Evolutionary conservation across 192 early-diverging fungal genomes (phyloP).

Genomic region (Podila minutissima): DNA sequence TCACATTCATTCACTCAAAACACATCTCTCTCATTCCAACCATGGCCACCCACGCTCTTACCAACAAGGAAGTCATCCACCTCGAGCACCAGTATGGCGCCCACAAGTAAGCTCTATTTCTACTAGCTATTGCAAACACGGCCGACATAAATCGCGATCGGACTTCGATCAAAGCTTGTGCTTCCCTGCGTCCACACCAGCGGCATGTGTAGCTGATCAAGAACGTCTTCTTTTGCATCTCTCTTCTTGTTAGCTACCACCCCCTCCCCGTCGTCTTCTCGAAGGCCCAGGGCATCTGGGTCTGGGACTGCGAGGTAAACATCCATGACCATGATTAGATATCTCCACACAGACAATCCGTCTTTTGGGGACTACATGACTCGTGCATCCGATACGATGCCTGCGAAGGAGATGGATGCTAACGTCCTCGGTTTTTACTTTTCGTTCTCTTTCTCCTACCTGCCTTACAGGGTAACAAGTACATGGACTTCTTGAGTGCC

Average conservation of each 20-base stretch:
- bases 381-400: slow-evolving; percentile 62
- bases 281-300: slow-evolving; percentile 87
- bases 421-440: neutral
- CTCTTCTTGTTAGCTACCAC: slow-evolving; percentile 79
- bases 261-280: slow-evolving; percentile 94
- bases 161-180: neutral
- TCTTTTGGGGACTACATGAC: slow-evolving; percentile 66
- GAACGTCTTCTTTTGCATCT: neutral
- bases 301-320: slow-evolving; percentile 90
- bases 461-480: slow-evolving; percentile 70
- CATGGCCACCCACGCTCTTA: slow-evolving; percentile 41
- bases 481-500: slow-evolving; percentile 90
- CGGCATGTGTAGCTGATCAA: neutral
- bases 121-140: neutral
- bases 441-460: neutral
- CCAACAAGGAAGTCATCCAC: slow-evolving; percentile 67
- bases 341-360: neutral
- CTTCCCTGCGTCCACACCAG: neutral
- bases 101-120: slow-evolving; percentile 80
- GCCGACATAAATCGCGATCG: neutral
- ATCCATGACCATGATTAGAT: neutral
- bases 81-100: slow-evolving; percentile 91
- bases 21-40: slow-evolving; percentile 9
- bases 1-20: neutral
- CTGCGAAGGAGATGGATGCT: neutral